Conservation (phyloP, 495 filamentous ascomycete genomes). For the Lophiostoma macrostomum region DNA sequence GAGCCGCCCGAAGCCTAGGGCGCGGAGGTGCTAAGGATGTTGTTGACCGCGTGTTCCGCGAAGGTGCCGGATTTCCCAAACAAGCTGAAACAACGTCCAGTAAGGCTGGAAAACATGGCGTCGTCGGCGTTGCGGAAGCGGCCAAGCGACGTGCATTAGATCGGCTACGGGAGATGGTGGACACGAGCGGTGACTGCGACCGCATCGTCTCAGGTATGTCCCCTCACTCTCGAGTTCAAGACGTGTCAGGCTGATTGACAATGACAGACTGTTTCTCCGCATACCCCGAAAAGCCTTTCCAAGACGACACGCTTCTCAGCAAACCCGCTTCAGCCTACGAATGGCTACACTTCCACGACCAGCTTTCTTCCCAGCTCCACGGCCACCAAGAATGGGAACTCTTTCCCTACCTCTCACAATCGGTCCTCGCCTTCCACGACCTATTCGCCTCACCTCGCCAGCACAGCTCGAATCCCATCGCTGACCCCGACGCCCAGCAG, state of each 20-base stretch:
- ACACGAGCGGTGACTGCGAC: conserved; percentile 84
- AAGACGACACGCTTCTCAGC: conserved; percentile 85
- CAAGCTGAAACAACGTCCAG: conserved; percentile 18
- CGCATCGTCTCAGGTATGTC: conserved; percentile 66
- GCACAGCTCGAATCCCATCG: conserved; percentile 37
- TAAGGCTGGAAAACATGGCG: conserved; percentile 38
- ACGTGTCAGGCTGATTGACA: neutral
- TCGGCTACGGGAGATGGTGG: conserved; percentile 81
- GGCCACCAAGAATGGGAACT: conserved; percentile 85
- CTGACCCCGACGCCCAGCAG: conserved; percentile 44
- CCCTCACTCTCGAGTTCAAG: neutral
- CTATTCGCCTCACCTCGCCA: conserved; percentile 68
- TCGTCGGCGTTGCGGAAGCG: conserved; percentile 66
- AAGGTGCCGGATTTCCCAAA: conserved; percentile 81
- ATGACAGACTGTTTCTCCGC: conserved; percentile 67
- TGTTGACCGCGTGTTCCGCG: conserved; percentile 78
- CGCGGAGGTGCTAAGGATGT: conserved; percentile 78
- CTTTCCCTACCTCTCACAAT: conserved; percentile 75
- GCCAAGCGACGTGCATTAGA: conserved; percentile 74
- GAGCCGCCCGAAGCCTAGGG: conserved; percentile 72
- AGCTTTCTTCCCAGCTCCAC: conserved; percentile 69
- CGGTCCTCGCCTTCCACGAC: conserved; percentile 85
- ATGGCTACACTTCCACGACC: conserved; percentile 93
- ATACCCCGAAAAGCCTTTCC: conserved; percentile 82
- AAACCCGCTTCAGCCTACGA: conserved; percentile 87